Conservation (phyloP, 2,329 filamentous ascomycete species). For the Aureobasidium uvarum region DNA sequence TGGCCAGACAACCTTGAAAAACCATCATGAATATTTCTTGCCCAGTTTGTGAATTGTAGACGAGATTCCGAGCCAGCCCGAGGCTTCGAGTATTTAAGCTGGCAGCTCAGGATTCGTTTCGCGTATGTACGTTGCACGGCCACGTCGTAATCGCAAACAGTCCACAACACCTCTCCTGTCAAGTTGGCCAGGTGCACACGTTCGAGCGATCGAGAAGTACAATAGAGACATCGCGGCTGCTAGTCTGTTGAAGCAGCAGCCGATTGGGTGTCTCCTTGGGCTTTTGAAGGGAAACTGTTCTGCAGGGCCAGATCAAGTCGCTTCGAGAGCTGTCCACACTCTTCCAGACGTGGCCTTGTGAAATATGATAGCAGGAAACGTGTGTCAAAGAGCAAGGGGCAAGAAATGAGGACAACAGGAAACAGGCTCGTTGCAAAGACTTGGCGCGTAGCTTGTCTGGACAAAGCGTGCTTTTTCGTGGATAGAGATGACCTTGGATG, state of each 20-base stretch:
- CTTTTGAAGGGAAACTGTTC: not conserved
- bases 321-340: not conserved
- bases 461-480: not conserved
- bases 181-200: not conserved
- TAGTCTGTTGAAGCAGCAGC: not conserved
- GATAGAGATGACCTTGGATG: not conserved
- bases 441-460: not conserved
- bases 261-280: not conserved
- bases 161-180: not conserved
- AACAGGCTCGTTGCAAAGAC: not conserved
- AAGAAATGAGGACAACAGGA: not conserved
- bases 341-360: not conserved
- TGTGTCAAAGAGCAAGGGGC: not conserved
- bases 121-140: not conserved
- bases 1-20: conserved; percentile 9
- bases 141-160: not conserved
- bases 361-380: not conserved
- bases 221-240: not conserved
- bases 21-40: not conserved
- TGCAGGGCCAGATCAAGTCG: not conserved
- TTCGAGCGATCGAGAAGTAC: not conserved
- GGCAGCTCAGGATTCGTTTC: not conserved
- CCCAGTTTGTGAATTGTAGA: not conserved
- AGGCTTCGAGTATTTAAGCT: not conserved
- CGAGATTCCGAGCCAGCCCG: not conserved